Evolutionary conservation across 164 flowering plant species (phyloP).

Genomic region (Hamamelis virginiana): DNA sequence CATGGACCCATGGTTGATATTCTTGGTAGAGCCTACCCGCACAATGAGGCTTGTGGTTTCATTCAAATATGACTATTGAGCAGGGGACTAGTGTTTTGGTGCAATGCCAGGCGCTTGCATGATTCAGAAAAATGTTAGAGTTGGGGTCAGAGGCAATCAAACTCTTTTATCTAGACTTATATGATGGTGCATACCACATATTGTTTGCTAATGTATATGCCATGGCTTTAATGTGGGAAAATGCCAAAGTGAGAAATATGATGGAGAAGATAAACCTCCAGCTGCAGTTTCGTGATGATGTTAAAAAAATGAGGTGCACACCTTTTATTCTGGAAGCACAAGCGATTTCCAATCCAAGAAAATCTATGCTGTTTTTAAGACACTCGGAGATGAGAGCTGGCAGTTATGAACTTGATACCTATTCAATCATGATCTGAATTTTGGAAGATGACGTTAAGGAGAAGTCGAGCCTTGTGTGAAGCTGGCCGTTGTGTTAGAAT

Average conservation of each 20-base stretch:
- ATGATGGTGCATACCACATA: conserved; percentile 79
- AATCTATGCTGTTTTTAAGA: conserved; percentile 58
- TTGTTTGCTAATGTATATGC: conserved; percentile 73
- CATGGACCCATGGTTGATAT: conserved; percentile 85
- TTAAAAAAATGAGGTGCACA: conserved; percentile 69
- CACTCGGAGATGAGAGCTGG: conserved; percentile 44
- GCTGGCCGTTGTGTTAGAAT: conserved; percentile 79
- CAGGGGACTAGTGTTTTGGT: conserved; percentile 70
- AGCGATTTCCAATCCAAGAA: conserved; percentile 58
- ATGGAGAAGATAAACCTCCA: conserved; percentile 82
- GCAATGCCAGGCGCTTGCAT: conserved; percentile 91
- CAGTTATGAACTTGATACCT: conserved; percentile 73
- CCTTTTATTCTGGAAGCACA: conserved; percentile 77
- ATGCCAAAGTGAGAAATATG: conserved; percentile 54
- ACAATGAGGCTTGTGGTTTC: conserved; percentile 73
- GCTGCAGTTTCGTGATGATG: conserved; percentile 69
- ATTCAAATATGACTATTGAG: conserved; percentile 67
- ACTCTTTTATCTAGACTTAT: conserved; percentile 61
- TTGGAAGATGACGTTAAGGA: no score
- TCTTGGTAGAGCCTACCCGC: conserved; percentile 75
- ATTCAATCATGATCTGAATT: conserved; percentile 21
- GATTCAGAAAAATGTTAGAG: conserved; percentile 75
- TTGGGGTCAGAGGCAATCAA: conserved; percentile 66
- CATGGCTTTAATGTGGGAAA: conserved; percentile 71
- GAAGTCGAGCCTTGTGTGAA: conserved; percentile 72